Percentiles rank a stretch among this genome's conserved stretches.
These are phyloP conservation scores for Kluyveromyces siamensis DNA, from an alignment of 805 yeast genomes.

Conservation along the genomic window DNA sequence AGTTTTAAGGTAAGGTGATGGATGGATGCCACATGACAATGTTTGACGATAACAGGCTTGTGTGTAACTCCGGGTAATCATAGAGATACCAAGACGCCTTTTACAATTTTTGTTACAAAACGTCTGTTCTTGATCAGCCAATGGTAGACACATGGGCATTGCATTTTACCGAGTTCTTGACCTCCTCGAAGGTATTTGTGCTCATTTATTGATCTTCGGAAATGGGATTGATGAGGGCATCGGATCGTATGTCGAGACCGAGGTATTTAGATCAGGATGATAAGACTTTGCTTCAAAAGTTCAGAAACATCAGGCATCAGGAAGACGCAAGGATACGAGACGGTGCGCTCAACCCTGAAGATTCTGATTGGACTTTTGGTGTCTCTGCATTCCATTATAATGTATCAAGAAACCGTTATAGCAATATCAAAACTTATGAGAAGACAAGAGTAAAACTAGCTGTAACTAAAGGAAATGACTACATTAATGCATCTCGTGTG, in stretches of 20 bases:
- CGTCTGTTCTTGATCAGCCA: too few species aligned
- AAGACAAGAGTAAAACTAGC: conserved; percentile 41
- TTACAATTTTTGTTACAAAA: too few species aligned
- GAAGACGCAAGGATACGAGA: conserved; percentile 33
- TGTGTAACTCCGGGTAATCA: too few species aligned
- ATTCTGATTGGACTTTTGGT: conserved; percentile 26
- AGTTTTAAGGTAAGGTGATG: too few species aligned
- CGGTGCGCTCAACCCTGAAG: conserved; percentile 21
- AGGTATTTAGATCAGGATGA: conserved; percentile 23
- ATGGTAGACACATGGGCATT: too few species aligned
- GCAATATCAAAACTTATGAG: conserved; percentile 60
- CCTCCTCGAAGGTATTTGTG: neutral
- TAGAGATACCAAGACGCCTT: too few species aligned
- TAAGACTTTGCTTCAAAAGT: conserved; percentile 20
- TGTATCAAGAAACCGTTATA: conserved; percentile 45
- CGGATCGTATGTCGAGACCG: conserved; percentile 8
- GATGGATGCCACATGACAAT: too few species aligned
- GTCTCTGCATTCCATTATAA: conserved; percentile 18
- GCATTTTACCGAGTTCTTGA: too few species aligned
- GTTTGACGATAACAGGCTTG: too few species aligned
- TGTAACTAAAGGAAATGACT: conserved; percentile 37
- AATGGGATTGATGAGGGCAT: conserved; percentile 1
- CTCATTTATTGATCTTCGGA: neutral
- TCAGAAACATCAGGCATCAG: conserved; percentile 26
- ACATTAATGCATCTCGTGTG: conserved; percentile 79